Evolutionary conservation across 2,329 filamentous ascomycete genomes (phyloP).

Genomic region (Ophiocordyceps camponoti-leonardi): DNA sequence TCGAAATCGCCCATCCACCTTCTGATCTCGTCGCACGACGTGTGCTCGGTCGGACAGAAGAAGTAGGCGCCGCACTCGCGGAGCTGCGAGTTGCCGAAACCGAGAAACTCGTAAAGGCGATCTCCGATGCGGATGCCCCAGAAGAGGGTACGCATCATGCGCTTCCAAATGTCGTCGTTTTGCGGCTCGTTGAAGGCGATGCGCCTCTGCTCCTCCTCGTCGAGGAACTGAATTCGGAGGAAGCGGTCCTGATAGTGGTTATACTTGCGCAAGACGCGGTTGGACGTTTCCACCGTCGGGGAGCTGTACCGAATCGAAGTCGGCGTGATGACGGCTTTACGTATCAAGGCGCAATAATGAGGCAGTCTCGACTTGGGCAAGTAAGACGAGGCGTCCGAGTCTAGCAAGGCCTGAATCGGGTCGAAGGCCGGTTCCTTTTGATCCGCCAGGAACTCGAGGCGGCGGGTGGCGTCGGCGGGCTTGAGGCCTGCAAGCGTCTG

Average conservation of each 20-base stretch:
- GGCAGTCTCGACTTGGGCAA: constrained; percentile 38
- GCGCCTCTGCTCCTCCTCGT: constrained; percentile 50
- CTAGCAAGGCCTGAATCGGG: constrained; percentile 54
- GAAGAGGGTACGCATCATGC: constrained; percentile 52
- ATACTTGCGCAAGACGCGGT: constrained; percentile 67
- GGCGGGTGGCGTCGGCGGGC: constrained; percentile 35
- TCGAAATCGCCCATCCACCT: constrained; percentile 74
- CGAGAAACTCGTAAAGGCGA: constrained; percentile 73
- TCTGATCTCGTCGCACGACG: constrained; percentile 63
- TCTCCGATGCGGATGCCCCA: constrained; percentile 73
- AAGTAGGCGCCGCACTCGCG: constrained; percentile 87
- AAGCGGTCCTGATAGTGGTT: constrained; percentile 57
- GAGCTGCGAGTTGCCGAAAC: constrained; percentile 90
- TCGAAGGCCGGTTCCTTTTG: constrained; percentile 43
- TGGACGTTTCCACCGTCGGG: constrained; percentile 70
- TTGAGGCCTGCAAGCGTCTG: constrained; percentile 31
- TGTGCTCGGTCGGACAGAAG: constrained; percentile 53
- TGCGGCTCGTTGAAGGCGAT: constrained; percentile 34
- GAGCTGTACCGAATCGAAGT: constrained; percentile 65
- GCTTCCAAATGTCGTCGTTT: constrained; percentile 55
- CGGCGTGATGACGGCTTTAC: constrained; percentile 68
- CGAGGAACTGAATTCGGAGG: constrained; percentile 74
- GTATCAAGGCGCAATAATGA: constrained; percentile 55
- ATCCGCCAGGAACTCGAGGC: constrained; percentile 61
- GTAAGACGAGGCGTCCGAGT: constrained; percentile 29